Conservation (phyloP, 176 grass and related monocot genomes). For the Avena eriantha region DNA sequence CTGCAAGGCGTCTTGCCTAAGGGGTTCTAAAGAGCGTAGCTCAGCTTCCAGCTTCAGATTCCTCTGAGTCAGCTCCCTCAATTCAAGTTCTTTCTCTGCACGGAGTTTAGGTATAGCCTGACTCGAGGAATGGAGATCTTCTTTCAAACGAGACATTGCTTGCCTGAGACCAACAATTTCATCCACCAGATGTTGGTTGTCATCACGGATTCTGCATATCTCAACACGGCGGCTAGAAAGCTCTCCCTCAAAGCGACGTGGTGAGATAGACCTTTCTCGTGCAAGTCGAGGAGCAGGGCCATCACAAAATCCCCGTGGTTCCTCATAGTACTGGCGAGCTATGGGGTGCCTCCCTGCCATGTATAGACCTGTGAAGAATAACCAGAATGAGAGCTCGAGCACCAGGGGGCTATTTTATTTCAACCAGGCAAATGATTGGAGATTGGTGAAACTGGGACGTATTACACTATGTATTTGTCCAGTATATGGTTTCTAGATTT, state of each 20-base stretch:
- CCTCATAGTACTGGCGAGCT: slow-evolving; percentile 43
- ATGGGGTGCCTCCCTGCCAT: slow-evolving; percentile 63
- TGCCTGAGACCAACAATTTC: slow-evolving; percentile 64
- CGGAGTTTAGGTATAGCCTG: slow-evolving; percentile 62
- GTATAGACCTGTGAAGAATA: slow-evolving; percentile 37
- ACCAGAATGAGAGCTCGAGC: slow-evolving; percentile 30
- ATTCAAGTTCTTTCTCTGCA: slow-evolving; percentile 71
- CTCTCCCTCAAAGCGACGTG: slow-evolving; percentile 50
- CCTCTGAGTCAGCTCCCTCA: slow-evolving; percentile 59
- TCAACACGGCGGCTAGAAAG: slow-evolving; percentile 51
- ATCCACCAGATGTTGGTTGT: slow-evolving; percentile 52
- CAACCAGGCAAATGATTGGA: not conserved
- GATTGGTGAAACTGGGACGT: not conserved
- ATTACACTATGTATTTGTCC: not conserved
- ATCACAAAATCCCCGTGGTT: slow-evolving; percentile 43
- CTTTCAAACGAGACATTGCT: slow-evolving; percentile 38
- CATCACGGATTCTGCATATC: slow-evolving; percentile 58
- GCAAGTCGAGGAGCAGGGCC: slow-evolving; percentile 43
- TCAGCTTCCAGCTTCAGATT: slow-evolving; percentile 71
- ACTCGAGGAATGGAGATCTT: slow-evolving; percentile 54
- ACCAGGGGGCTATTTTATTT: slow-evolving; percentile 1
- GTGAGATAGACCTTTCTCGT: slow-evolving; percentile 48
- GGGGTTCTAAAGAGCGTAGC: slow-evolving; percentile 54
- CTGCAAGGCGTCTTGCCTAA: slow-evolving; percentile 55
- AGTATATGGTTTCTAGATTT: not conserved